These are phyloP conservation scores for Trypanosoma theileri DNA, from an alignment of 208 protist species.

Conservation along the genomic window DNA sequence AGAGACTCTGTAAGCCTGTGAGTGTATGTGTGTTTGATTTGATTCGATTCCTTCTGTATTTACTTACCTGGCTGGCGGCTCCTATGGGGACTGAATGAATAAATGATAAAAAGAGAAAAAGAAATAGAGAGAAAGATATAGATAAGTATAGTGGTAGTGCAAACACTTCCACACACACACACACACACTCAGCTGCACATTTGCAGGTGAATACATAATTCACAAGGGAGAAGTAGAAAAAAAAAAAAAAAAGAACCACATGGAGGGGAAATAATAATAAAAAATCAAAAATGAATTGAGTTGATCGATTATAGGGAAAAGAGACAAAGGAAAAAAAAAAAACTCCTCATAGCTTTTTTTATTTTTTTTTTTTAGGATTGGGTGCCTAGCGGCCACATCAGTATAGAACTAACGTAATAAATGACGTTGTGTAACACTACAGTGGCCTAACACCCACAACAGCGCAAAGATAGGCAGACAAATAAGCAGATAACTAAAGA, in stretches of 20 bases:
- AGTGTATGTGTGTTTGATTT: too few species aligned
- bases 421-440: too few species aligned
- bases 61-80: too few species aligned
- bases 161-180: constrained; percentile 8
- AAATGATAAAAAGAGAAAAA: constrained; percentile 19
- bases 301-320: not conserved
- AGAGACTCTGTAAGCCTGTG: too few species aligned
- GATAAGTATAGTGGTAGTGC: constrained; percentile 7
- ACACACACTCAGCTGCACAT: too few species aligned
- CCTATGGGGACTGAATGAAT: not conserved
- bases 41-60: too few species aligned
- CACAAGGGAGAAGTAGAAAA: constrained; percentile 9
- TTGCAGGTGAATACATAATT: not conserved
- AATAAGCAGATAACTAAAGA: too few species aligned
- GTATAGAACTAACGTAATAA: too few species aligned
- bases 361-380: not conserved
- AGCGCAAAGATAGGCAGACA: too few species aligned
- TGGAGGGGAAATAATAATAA: constrained; percentile 1
- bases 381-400: too few species aligned
- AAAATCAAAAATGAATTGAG: not conserved
- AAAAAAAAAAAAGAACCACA: constrained; percentile 3
- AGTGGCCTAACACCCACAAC: too few species aligned
- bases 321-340: constrained; percentile 9
- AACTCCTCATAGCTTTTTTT: not conserved
- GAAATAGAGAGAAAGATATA: constrained; percentile 23